These are phyloP conservation scores for Purpureocillium lavendulum DNA, from an alignment of 2,329 filamentous ascomycete genomes.

Conservation along the genomic window DNA sequence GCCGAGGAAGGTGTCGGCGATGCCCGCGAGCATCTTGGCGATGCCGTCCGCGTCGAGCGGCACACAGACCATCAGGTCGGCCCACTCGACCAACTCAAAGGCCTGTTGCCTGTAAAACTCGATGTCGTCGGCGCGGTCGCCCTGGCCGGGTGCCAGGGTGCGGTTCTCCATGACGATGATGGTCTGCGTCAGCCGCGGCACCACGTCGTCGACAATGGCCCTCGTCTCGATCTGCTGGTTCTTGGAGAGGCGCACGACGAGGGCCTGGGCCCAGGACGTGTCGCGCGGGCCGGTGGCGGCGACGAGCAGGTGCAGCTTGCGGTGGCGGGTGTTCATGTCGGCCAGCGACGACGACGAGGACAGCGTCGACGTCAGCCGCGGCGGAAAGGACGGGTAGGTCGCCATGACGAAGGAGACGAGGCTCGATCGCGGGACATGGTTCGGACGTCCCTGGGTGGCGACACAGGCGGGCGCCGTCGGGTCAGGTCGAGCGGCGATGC, in stretches of 20 bases:
- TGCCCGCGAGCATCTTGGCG: slow-evolving; percentile 79
- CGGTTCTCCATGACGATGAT: slow-evolving; percentile 52
- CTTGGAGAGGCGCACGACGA: slow-evolving; percentile 60
- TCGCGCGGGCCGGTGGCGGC: slow-evolving; percentile 58
- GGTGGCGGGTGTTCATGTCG: slow-evolving; percentile 26
- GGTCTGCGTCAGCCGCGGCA: slow-evolving; percentile 53
- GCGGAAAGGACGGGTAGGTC: slow-evolving; percentile 20
- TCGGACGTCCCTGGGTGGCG: neutral
- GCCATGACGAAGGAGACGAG: slow-evolving; percentile 20
- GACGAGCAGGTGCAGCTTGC: slow-evolving; percentile 53
- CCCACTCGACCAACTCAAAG: slow-evolving; percentile 73
- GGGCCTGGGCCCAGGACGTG: slow-evolving; percentile 55
- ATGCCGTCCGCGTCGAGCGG: slow-evolving; percentile 79
- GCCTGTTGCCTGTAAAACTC: slow-evolving; percentile 44
- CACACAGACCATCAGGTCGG: slow-evolving; percentile 75
- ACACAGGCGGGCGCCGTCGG: neutral
- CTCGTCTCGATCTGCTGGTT: slow-evolving; percentile 52
- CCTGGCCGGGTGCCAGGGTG: slow-evolving; percentile 23
- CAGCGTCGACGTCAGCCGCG: slow-evolving; percentile 19
- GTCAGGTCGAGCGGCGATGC: too few relatives aligned
- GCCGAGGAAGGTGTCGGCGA: slow-evolving; percentile 72
- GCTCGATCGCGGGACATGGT: slow-evolving; percentile 20
- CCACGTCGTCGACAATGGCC: slow-evolving; percentile 58
- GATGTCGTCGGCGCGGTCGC: slow-evolving; percentile 34
- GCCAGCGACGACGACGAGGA: slow-evolving; percentile 26